A percentile compares a stretch with the other conserved stretches of the same genome.
Conservation (phyloP, 768 basidiomycete species). For the Agrocybe chaxingu region DNA sequence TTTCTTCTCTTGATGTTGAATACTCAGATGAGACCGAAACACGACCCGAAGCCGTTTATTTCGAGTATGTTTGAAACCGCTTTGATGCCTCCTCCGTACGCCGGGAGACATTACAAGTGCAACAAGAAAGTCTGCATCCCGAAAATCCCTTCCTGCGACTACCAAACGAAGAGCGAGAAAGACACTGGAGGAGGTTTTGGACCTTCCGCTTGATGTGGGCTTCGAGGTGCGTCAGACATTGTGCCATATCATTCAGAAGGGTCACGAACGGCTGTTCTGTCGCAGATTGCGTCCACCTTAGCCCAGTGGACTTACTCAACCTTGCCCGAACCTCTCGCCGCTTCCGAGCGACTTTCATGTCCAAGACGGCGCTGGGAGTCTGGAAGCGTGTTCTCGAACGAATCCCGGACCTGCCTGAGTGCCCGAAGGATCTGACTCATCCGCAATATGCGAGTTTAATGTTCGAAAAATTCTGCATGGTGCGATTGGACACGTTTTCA, state of each 20-base stretch:
- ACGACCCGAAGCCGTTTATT: too few relatives aligned
- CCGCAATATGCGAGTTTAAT: conserved; percentile 20
- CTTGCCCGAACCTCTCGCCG: conserved; percentile 30
- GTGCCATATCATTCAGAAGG: not conserved
- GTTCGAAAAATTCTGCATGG: conserved; percentile 19
- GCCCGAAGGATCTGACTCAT: conserved; percentile 20
- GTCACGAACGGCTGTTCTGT: not conserved
- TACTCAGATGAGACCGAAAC: too few relatives aligned
- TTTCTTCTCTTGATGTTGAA: too few relatives aligned
- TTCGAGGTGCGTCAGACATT: too few relatives aligned
- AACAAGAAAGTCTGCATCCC: too few relatives aligned
- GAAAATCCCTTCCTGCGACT: too few relatives aligned
- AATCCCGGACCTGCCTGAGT: conserved; percentile 14
- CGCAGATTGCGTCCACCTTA: conserved; percentile 20
- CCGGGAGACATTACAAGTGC: too few relatives aligned
- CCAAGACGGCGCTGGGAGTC: conserved; percentile 12
- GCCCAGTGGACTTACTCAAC: conserved; percentile 34
- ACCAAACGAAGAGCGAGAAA: too few relatives aligned
- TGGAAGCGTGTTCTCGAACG: conserved; percentile 19
- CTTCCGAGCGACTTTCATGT: conserved; percentile 29
- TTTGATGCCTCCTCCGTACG: too few relatives aligned
- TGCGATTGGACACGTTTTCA: not conserved
- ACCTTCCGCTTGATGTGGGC: too few relatives aligned
- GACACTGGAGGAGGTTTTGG: too few relatives aligned
- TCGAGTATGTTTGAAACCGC: too few relatives aligned